These are phyloP conservation scores for Protomyces lactucae-debilis DNA, from an alignment of 1,139 yeast species.

Conservation along the genomic window DNA sequence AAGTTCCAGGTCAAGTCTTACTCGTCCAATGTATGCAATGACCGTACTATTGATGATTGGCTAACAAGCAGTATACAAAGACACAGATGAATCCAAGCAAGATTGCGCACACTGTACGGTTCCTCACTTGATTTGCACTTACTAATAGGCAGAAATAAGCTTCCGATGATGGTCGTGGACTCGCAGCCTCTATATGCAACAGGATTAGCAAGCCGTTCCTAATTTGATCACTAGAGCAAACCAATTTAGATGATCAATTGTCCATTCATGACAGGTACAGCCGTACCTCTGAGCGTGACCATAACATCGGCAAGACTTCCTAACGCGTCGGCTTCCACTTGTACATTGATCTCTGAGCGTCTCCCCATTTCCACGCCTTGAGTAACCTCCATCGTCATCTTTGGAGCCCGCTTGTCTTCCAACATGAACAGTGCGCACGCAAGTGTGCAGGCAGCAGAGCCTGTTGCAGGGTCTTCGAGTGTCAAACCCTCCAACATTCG, in stretches of 20 bases:
- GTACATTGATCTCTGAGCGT: slow-evolving; percentile 5
- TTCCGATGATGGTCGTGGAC: too few species aligned
- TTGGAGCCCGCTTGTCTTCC: neutral
- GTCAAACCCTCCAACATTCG: slow-evolving; percentile 1
- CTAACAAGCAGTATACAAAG: slow-evolving; percentile 1
- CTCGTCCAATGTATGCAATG: slow-evolving; percentile 49
- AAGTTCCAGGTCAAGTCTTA: slow-evolving; percentile 72
- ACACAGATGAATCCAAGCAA: slow-evolving; percentile 24
- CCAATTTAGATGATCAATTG: neutral
- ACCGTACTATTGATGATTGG: neutral
- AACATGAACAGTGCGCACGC: neutral
- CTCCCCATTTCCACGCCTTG: slow-evolving; percentile 22
- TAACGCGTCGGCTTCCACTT: neutral
- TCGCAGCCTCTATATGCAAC: too few species aligned
- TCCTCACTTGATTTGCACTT: too few species aligned
- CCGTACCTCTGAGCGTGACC: slow-evolving; percentile 10
- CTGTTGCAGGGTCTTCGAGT: slow-evolving; percentile 21
- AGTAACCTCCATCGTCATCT: neutral
- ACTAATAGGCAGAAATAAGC: too few species aligned
- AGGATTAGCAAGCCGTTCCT: neutral
- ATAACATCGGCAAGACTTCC: neutral
- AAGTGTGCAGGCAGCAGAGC: slow-evolving; percentile 14
- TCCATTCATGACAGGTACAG: slow-evolving; percentile 11
- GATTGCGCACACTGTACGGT: slow-evolving; percentile 16
- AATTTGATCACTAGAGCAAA: neutral